Evolutionary conservation across 2,329 filamentous ascomycete genomes (phyloP).

Genomic region (Alternaria arborescens): DNA sequence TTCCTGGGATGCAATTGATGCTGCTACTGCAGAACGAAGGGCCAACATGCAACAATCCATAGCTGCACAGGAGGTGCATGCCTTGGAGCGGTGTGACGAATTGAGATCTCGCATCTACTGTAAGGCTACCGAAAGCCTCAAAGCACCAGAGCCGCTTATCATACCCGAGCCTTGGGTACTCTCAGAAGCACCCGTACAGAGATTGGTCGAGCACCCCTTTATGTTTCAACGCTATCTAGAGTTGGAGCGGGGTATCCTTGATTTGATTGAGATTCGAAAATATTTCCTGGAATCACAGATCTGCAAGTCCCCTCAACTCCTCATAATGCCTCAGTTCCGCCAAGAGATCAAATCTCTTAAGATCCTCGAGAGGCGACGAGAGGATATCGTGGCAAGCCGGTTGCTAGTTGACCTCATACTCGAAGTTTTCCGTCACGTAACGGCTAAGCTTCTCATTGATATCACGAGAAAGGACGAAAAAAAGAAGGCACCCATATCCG

Average conservation of each 20-base stretch:
- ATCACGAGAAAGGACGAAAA: background rate
- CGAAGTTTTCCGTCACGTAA: background rate
- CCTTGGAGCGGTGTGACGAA: background rate
- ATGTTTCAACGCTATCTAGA: background rate
- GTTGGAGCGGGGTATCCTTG: background rate
- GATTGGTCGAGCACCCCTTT: background rate
- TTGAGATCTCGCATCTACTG: background rate
- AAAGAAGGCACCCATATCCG: background rate
- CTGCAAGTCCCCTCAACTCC: background rate
- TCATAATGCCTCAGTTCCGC: background rate
- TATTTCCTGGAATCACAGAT: background rate
- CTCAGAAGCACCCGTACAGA: background rate
- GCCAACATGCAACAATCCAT: background rate
- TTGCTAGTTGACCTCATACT: background rate
- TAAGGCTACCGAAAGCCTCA: background rate
- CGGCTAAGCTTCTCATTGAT: background rate
- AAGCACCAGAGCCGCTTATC: background rate
- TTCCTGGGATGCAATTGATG: slow-evolving; percentile 5
- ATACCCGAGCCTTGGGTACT: background rate
- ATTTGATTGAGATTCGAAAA: background rate
- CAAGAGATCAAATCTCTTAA: background rate
- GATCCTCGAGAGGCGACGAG: background rate
- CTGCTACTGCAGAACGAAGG: background rate
- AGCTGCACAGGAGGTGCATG: background rate
- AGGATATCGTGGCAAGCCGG: no score